Base-by-base conservation (phyloP, 202 grass and related monocot genomes). In the Saccharum hybrid region DNA sequence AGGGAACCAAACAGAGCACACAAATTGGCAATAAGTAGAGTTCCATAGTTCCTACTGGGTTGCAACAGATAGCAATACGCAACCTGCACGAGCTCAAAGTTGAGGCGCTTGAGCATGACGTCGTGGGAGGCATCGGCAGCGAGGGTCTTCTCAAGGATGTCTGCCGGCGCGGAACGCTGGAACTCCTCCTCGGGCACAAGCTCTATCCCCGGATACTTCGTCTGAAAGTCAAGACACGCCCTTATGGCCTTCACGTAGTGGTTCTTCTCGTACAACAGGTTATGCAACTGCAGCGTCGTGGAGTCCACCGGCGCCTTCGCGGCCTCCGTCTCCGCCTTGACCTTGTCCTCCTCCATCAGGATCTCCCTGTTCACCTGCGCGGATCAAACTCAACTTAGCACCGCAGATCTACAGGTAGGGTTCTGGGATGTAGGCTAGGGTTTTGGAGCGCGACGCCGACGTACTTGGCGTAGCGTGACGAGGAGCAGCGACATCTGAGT, bases 211-310 rank as follows among this genome's bases (percentile, higher is more conserved):
- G 96, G 93, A 57, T 94, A 86, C 84, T 92, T 99, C 6, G 96
- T 94, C 79, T 87, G 83, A 79, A 99, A 99, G 79, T 99, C 93
- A 3, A 78, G 82, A 81, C 93, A 99, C 18, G 89, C 84, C 49
- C 94, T 92, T 10, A 96, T 99, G 49, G 91, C 89, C 72, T 99
- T 99, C n/a, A 92, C 88, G 79, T 99, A 99, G 86, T 98, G 93
- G 57, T 98, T 96, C 88, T 98, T 98, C 91, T 98, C 96, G 72
- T 98, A 98, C 75, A 98, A 38, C 56, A 98, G 83, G 74, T 98
- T 96, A 86, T 98, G 96, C 62, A 96, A 83, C 77, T 89, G 90
- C 30, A 98, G 89, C 31, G 93, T 98, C 31, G 93, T 94, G 56
- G 91, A 96, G 80, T 98, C 96, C 86, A 98, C 93, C 39, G 93